Base-by-base conservation (phyloP, 2,329 filamentous ascomycete genomes). In the Rhytidhysteron rufulum region DNA sequence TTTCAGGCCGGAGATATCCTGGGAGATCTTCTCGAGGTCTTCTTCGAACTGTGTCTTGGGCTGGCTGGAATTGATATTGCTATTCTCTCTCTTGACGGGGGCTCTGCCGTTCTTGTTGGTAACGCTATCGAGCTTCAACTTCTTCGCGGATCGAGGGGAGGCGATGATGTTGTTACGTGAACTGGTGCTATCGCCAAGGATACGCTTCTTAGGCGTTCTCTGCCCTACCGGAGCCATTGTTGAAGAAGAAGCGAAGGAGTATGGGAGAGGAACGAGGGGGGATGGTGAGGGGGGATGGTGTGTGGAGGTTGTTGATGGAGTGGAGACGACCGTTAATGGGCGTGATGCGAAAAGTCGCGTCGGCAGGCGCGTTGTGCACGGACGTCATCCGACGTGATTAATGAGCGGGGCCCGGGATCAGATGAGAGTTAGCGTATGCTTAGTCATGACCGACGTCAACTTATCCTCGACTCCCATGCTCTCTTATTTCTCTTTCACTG, bases 1-100 rank as follows among this genome's bases (percentile, higher is more conserved):
- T 72, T 90, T 95, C 51, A 94, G 74, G 16, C 84, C 86, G 18
- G 80, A 84, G 46, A 97, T 90, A 60, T 96, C 89, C 67, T 97
- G 91, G 46, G 88, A 93, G 67, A 98, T 79, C 72, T 95, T 95
- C 74, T 96, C 91, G 46, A 98, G 76, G 2, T 95, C 88, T 61
- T 96, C 84, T 67, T 97, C 93, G 63, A 98, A 98, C 40, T 85
- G 79, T 63, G 89, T 95, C 71, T 95, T 96, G 65, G 88, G 86
- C 90, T 48, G 80, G 86, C 91, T 47, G 75, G 43, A 82, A 62
- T 58, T 51, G 40, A 64, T 60, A 5, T 81, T 83, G 48, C 77
- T 78, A 50, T 79, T 78, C 9, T 69, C 73, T n/a, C 70, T 74
- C 60, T 77, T 78, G 51, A 85, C 78, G 3, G 83, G 83, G 40